These are phyloP conservation scores for Podospora pseudopauciseta DNA, from an alignment of 495 filamentous ascomycete species.

Conservation along the genomic window DNA sequence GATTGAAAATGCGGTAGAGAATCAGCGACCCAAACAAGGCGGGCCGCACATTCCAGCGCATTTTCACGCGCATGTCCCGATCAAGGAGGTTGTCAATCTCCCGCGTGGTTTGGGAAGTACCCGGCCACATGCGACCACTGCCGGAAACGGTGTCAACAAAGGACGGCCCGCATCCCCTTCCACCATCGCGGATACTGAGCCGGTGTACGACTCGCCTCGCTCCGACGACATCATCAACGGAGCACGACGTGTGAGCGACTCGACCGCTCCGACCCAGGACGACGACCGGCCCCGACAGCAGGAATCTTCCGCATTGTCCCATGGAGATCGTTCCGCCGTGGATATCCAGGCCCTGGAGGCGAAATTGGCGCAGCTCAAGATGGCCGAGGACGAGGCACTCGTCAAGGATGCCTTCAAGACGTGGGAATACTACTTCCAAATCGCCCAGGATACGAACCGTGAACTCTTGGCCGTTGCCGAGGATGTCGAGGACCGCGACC, in stretches of 20 bases:
- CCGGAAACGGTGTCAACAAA: slow-evolving; percentile 21
- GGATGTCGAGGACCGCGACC: slow-evolving; percentile 26
- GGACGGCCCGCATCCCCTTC: slow-evolving; percentile 19
- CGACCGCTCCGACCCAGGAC: slow-evolving; percentile 17
- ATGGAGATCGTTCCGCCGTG: slow-evolving; percentile 12
- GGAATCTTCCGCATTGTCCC: slow-evolving; percentile 4
- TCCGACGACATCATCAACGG: slow-evolving; percentile 17
- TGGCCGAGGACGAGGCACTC: slow-evolving; percentile 14
- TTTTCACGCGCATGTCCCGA: slow-evolving; percentile 15
- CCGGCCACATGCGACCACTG: slow-evolving; percentile 3
- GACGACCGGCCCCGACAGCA: slow-evolving; percentile 7
- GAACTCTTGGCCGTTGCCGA: slow-evolving; percentile 12
- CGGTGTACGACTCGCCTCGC: slow-evolving; percentile 11
- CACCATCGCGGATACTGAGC: slow-evolving; percentile 22
- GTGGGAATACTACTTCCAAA: slow-evolving; percentile 20
- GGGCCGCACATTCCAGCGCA: slow-evolving; percentile 13
- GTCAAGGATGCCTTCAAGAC: slow-evolving; percentile 14
- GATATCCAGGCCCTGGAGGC: slow-evolving; percentile 21
- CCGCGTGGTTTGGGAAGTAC: neutral
- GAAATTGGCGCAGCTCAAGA: slow-evolving; percentile 19
- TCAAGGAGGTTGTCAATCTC: slow-evolving; percentile 9
- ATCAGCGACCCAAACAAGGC: neutral
- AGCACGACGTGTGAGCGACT: slow-evolving; percentile 20
- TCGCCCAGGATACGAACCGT: slow-evolving; percentile 10
- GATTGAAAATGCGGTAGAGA: neutral